phyloP scores from a whole-genome alignment of 768 basidiomycete species.

The Boletus eberwhitei region DNA sequence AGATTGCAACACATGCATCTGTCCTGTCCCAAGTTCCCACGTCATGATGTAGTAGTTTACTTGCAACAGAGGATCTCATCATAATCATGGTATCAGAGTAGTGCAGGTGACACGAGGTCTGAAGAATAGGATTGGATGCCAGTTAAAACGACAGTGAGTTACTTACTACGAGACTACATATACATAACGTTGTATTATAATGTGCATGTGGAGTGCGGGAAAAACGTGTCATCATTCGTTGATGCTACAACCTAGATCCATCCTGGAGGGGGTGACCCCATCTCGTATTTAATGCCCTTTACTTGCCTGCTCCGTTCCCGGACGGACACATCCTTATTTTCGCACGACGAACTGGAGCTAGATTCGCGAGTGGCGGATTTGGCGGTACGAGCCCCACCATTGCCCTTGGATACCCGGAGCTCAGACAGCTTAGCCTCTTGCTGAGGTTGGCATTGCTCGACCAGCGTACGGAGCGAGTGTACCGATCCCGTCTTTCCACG shows the following conservation, averaged over 20 bases:
- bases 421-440: constrained; percentile 13
- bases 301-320: constrained; percentile 15
- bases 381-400: neutral
- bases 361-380: constrained; percentile 3
- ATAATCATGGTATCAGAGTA: neutral
- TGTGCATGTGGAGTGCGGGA: neutral
- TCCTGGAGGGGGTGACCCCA: constrained; percentile 38
- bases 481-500: constrained; percentile 51
- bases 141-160: neutral
- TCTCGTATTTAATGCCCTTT: neutral
- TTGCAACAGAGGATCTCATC: constrained; percentile 12
- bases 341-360: constrained; percentile 5
- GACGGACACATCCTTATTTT: constrained; percentile 11
- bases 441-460: constrained; percentile 46
- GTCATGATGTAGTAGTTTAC: constrained; percentile 20
- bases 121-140: neutral
- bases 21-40: constrained; percentile 15
- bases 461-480: constrained; percentile 57
- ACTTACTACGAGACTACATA: neutral
- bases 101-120: neutral
- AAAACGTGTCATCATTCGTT: neutral
- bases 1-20: constrained; percentile 15
- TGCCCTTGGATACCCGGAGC: neutral
- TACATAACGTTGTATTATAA: neutral
- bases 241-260: constrained; percentile 40